A percentile compares a stretch with the other conserved stretches of the same genome.
phyloP scores from a whole-genome alignment of 1,284 basidiomycete genomes.

The Inonotus hispidus region DNA sequence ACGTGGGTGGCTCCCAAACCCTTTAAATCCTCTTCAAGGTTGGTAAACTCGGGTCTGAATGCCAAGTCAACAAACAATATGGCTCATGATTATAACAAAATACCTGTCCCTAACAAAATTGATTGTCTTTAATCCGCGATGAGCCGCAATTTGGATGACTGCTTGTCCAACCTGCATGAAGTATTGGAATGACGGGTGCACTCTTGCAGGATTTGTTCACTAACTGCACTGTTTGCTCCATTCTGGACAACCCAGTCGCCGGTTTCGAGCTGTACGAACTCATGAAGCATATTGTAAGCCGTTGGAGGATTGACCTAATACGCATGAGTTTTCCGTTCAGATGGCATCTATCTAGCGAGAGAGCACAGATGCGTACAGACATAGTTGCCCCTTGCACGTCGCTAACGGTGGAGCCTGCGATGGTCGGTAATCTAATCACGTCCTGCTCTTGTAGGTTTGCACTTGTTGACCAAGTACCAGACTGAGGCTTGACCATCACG shows the following conservation, averaged over 20 bases:
- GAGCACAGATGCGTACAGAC: conserved; percentile 38
- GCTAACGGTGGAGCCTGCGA: conserved; percentile 33
- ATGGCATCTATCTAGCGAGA: neutral
- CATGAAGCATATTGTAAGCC: conserved; percentile 73
- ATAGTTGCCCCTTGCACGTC: conserved; percentile 71
- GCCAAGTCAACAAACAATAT: neutral
- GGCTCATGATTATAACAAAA: conserved; percentile 14
- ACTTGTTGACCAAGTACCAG: conserved; percentile 73
- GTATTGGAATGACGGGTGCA: conserved; percentile 6
- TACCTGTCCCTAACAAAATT: conserved; percentile 75
- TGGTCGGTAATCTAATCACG: conserved; percentile 54
- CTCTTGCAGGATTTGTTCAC: conserved; percentile 24
- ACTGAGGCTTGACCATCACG: conserved; percentile 60
- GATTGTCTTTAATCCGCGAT: conserved; percentile 62
- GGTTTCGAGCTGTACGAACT: conserved; percentile 56
- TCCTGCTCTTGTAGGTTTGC: conserved; percentile 50
- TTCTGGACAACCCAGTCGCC: conserved; percentile 82
- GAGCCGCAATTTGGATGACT: conserved; percentile 75
- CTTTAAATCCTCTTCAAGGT: conserved; percentile 46
- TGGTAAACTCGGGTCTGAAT: conserved; percentile 47
- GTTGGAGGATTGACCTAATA: conserved; percentile 76
- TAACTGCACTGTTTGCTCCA: conserved; percentile 77
- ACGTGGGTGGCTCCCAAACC: conserved; percentile 68
- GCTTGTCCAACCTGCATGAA: conserved; percentile 62
- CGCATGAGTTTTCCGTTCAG: neutral